Percentiles rank a stretch among this genome's conserved stretches.
Conservation (phyloP, 148 eudicot species). For the Arctostaphylos glauca region DNA sequence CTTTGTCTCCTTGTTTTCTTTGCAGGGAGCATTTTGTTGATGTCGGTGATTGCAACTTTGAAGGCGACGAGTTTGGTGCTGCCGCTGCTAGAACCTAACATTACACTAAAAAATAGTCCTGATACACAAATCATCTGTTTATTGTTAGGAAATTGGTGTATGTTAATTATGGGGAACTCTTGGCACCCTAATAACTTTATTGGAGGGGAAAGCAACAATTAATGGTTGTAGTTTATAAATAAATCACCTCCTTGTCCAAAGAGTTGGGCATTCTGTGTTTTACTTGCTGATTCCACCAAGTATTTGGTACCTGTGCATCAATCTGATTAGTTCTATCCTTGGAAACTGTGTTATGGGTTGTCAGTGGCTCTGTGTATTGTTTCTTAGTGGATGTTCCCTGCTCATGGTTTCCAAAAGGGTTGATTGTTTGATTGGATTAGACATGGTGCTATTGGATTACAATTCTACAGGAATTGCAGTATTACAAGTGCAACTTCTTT, state of each 20-base stretch:
- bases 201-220: background rate
- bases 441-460: background rate
- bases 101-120: background rate
- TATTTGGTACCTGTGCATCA: background rate
- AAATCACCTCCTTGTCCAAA: background rate
- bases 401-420: background rate
- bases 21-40: constrained; percentile 44
- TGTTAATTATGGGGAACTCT: background rate
- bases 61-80: constrained; percentile 32
- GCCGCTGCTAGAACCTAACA: constrained; percentile 19
- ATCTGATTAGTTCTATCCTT: background rate
- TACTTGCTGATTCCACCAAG: background rate
- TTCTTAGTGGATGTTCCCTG: background rate
- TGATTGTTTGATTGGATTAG: background rate
- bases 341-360: background rate
- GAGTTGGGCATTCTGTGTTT: background rate
- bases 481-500: too few relatives aligned
- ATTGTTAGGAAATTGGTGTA: background rate
- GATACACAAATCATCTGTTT: background rate
- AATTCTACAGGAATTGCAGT: background rate
- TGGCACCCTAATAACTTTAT: background rate
- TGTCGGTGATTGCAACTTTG: constrained; percentile 37
- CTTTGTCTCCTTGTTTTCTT: background rate
- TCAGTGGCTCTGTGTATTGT: background rate
- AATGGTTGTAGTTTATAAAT: background rate